Evolutionary conservation across 768 basidiomycete genomes (phyloP).

Genomic region (Rhizopogon rudus): DNA sequence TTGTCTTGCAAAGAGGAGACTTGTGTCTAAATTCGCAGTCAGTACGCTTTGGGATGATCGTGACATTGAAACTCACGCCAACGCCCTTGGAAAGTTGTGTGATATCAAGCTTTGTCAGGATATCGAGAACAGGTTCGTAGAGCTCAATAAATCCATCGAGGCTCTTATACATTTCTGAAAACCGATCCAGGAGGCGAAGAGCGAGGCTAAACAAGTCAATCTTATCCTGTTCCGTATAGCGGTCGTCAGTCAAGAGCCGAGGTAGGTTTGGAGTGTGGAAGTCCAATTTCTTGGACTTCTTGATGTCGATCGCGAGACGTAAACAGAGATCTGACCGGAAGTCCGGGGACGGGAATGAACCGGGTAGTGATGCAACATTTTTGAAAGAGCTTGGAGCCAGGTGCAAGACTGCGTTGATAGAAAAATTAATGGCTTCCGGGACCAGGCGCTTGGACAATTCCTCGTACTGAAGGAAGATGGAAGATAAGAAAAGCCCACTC

Average conservation of each 20-base stretch:
- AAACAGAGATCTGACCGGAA: conserved; percentile 46
- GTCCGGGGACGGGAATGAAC: conserved; percentile 68
- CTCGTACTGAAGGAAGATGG: conserved; percentile 84
- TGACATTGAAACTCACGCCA: conserved; percentile 39
- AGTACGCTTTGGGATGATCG: neutral
- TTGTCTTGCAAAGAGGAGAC: conserved; percentile 42
- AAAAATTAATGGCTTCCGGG: conserved; percentile 86
- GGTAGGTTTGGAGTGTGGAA: conserved; percentile 44
- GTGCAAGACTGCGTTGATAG: conserved; percentile 64
- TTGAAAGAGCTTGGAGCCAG: conserved; percentile 62
- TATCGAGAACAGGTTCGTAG: conserved; percentile 57
- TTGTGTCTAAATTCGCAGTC: conserved; percentile 30
- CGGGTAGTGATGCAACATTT: conserved; percentile 48
- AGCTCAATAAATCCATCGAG: conserved; percentile 84
- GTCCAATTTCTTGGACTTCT: conserved; percentile 35
- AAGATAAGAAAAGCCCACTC: conserved; percentile 86
- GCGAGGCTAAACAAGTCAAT: conserved; percentile 62
- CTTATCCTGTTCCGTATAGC: conserved; percentile 55
- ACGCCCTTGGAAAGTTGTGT: conserved; percentile 44
- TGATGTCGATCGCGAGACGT: conserved; percentile 32
- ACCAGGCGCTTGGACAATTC: conserved; percentile 77
- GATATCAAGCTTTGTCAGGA: conserved; percentile 52
- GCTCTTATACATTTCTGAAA: conserved; percentile 71
- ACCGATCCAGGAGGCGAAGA: conserved; percentile 60
- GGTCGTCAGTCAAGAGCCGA: conserved; percentile 31